Conservation (phyloP, 805 yeast species). For the Kodamaea jinghongensis region DNA sequence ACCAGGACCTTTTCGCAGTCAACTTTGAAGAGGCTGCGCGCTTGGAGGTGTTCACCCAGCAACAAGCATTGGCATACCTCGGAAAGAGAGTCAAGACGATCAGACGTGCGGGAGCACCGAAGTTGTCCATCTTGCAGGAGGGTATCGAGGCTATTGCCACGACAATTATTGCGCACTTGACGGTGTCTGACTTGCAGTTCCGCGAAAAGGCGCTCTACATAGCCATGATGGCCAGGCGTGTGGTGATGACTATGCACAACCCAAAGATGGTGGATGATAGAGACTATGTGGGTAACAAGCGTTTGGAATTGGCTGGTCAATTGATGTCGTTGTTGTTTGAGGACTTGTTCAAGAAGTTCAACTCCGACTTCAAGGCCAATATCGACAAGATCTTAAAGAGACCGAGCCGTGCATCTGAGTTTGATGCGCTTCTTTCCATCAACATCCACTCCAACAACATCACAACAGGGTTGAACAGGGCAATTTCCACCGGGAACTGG, state of each 20-base stretch:
- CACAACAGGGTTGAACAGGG: constrained; percentile 91
- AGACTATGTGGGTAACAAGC: constrained; percentile 97
- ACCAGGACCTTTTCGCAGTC: constrained; percentile 89
- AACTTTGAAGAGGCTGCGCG: constrained; percentile 93
- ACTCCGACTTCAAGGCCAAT: constrained; percentile 89
- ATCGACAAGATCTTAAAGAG: constrained; percentile 91
- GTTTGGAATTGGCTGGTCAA: constrained; percentile 96
- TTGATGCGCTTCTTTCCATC: constrained; percentile 87
- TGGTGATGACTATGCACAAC: constrained; percentile 90
- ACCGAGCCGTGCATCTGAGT: constrained; percentile 92
- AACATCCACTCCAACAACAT: constrained; percentile 90
- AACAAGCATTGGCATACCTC: constrained; percentile 86
- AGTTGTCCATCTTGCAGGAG: constrained; percentile 78
- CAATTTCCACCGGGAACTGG: constrained; percentile 99
- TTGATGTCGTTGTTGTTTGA: constrained; percentile 92
- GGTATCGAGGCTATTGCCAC: constrained; percentile 97
- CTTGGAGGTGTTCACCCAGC: constrained; percentile 83
- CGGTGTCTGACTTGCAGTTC: constrained; percentile 81
- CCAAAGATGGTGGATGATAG: constrained; percentile 97
- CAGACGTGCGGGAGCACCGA: constrained; percentile 81
- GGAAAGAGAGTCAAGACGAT: constrained; percentile 92
- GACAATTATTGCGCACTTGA: constrained; percentile 91
- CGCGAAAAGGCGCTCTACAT: constrained; percentile 92
- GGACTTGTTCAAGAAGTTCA: constrained; percentile 95
- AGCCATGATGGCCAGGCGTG: constrained; percentile 96